These are phyloP conservation scores for Emiliania huxleyi DNA, from an alignment of 78 protist genomes.

Conservation along the genomic window DNA sequence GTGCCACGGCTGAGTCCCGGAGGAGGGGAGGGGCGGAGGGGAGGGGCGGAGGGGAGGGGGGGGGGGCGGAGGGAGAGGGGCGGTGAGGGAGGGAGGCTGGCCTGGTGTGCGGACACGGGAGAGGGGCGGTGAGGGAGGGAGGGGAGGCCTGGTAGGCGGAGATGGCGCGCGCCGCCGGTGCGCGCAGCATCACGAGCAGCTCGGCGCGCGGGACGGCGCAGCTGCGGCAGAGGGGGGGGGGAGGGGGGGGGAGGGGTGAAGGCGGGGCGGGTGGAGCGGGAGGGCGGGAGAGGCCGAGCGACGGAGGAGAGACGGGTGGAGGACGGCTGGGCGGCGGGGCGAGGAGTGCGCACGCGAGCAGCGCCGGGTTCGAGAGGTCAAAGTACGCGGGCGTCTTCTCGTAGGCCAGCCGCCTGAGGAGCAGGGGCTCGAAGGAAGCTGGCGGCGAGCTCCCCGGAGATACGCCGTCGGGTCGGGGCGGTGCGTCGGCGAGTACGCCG, in stretches of 20 bases:
- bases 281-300: not conserved
- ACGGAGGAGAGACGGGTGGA: not conserved
- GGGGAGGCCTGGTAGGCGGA: not conserved
- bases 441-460: no score
- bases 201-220: not conserved
- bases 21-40: no score
- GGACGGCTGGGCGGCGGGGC: not conserved
- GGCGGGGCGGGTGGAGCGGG: not conserved
- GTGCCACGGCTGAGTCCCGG: no score
- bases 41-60: no score
- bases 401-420: not conserved
- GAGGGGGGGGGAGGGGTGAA: not conserved
- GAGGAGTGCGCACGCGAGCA: not conserved
- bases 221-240: not conserved
- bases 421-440: no score
- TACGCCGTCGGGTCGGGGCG: no score
- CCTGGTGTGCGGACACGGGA: no score
- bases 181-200: not conserved
- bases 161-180: not conserved
- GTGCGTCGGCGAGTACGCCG: no score
- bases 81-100: no score
- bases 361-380: not conserved
- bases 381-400: conserved; percentile 10
- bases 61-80: no score
- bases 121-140: not conserved